These are phyloP conservation scores for Pichia paraexigua DNA, from an alignment of 805 yeast species.

Conservation along the genomic window DNA sequence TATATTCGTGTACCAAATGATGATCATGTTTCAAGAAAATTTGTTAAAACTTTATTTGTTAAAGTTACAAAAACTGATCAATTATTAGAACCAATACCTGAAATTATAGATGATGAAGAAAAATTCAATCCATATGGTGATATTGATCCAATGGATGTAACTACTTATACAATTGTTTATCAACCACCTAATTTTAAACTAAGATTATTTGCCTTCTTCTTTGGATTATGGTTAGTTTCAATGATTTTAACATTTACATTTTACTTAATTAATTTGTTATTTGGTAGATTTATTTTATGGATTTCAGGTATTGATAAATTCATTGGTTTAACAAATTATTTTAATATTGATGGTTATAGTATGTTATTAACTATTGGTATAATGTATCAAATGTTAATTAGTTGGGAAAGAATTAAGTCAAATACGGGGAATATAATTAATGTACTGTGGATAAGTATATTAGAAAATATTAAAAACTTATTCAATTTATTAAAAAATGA, in stretches of 20 bases:
- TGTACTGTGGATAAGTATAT: neutral
- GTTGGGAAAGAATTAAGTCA: neutral
- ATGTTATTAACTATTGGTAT: conserved; percentile 1
- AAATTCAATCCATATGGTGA: conserved; percentile 28
- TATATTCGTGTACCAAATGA: conserved; percentile 81
- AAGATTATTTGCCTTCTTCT: conserved; percentile 45
- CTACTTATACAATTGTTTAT: conserved; percentile 66
- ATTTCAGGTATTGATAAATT: neutral
- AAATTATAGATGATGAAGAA: conserved; percentile 23
- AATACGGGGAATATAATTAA: neutral
- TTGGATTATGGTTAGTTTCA: conserved; percentile 39
- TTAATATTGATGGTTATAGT: conserved; percentile 8
- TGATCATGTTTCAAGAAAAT: conserved; percentile 65
- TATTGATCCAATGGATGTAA: conserved; percentile 27
- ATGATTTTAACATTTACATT: conserved; percentile 25
- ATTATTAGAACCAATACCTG: conserved; percentile 37
- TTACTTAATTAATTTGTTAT: conserved; percentile 13
- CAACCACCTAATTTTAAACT: conserved; percentile 70
- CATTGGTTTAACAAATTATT: neutral
- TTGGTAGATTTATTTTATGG: conserved; percentile 21
- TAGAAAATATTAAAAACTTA: neutral
- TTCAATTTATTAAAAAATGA: neutral
- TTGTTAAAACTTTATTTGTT: conserved; percentile 61
- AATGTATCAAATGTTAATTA: neutral
- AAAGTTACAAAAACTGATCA: conserved; percentile 77